These are phyloP conservation scores for Fragaria iinumae DNA, from an alignment of 306 rosid genomes.

Conservation along the genomic window DNA sequence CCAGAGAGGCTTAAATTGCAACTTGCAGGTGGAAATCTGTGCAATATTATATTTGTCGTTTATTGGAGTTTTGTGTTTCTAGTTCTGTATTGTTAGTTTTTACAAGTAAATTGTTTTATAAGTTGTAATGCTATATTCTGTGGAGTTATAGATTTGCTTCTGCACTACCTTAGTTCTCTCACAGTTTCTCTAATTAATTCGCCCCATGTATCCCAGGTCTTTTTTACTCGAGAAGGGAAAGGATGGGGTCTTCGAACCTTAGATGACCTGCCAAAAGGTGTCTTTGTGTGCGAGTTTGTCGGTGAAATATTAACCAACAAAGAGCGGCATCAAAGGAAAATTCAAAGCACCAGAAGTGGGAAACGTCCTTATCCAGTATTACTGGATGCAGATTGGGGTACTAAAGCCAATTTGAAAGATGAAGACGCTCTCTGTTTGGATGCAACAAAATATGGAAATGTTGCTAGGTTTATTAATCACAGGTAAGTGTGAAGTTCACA, in stretches of 20 bases:
- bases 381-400: slow-evolving; percentile 80
- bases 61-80: background rate
- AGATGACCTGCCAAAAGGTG: slow-evolving; percentile 85
- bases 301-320: slow-evolving; percentile 75
- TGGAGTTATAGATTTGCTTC: background rate
- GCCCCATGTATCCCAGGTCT: slow-evolving; percentile 54
- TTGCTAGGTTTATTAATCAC: slow-evolving; percentile 90
- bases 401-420: slow-evolving; percentile 41
- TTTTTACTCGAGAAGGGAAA: slow-evolving; percentile 73
- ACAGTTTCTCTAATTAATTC: slow-evolving; percentile 8
- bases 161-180: background rate
- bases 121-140: background rate
- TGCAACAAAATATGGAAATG: slow-evolving; percentile 79
- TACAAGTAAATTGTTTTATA: too few relatives aligned
- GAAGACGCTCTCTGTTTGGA: slow-evolving; percentile 82
- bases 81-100: background rate
- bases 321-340: slow-evolving; percentile 62
- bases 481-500: slow-evolving; percentile 48
- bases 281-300: slow-evolving; percentile 83
- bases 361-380: slow-evolving; percentile 42
- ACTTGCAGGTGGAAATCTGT: slow-evolving; percentile 62
- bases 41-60: background rate
- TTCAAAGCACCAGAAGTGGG: slow-evolving; percentile 46
- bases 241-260: slow-evolving; percentile 96
- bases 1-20: slow-evolving; percentile 83